Evolutionary conservation across 2,329 filamentous ascomycete species (phyloP).

Genomic region (Colletotrichum zoysiae): DNA sequence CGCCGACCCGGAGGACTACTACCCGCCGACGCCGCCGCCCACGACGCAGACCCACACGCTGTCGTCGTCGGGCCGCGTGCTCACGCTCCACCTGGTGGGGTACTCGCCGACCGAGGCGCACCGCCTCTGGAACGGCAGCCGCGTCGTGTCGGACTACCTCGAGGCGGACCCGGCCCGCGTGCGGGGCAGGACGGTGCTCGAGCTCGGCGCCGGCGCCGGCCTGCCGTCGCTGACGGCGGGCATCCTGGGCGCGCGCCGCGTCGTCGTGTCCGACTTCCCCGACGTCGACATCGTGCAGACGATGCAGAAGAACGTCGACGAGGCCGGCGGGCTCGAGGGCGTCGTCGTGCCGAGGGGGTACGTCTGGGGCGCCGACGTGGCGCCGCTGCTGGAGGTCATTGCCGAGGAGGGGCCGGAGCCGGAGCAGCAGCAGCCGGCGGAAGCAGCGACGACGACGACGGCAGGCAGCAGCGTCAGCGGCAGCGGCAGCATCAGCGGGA

Average conservation of each 20-base stretch:
- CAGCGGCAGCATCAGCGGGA: conserved; percentile 11
- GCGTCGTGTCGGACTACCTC: conserved; percentile 82
- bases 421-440: neutral
- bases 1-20: conserved; percentile 84
- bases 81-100: conserved; percentile 85
- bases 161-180: conserved; percentile 77
- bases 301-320: conserved; percentile 80
- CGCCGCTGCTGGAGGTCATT: conserved; percentile 70
- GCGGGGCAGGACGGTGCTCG: conserved; percentile 78
- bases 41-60: conserved; percentile 80
- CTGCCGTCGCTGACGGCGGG: conserved; percentile 85
- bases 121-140: conserved; percentile 90
- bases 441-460: no score
- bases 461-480: no score
- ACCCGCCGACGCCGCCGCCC: conserved; percentile 80
- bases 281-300: conserved; percentile 86
- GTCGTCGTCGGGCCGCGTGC: conserved; percentile 70
- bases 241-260: conserved; percentile 75
- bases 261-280: conserved; percentile 90
- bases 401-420: conserved; percentile 43
- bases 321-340: conserved; percentile 53
- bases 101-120: conserved; percentile 92
- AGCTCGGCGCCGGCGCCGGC: conserved; percentile 90
- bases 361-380: conserved; percentile 81
- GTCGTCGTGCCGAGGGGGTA: conserved; percentile 76